Evolutionary conservation across 306 rosid genomes (phyloP).

Genomic region (Prunus kanzakura): DNA sequence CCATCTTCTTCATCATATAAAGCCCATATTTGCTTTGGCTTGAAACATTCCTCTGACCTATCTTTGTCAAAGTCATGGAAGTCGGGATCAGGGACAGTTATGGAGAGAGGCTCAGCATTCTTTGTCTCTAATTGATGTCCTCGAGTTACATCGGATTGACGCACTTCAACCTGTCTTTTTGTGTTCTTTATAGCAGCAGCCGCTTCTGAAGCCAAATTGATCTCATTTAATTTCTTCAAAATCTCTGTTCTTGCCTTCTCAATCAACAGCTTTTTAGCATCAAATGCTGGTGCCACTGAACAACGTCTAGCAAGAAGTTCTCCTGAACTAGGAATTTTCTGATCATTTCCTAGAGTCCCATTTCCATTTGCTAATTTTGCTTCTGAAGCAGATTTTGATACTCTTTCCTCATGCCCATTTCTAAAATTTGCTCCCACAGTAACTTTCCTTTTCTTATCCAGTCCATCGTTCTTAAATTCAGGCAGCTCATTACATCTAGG

Average conservation of each 20-base stretch:
- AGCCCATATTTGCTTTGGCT: constrained; percentile 98
- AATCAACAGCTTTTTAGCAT: constrained; percentile 73
- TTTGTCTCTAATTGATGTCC: constrained; percentile 44
- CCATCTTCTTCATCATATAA: constrained; percentile 97
- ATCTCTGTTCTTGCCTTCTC: constrained; percentile 85
- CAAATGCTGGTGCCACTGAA: constrained; percentile 69
- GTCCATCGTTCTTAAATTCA: constrained; percentile 41
- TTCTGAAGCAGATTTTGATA: constrained; percentile 45
- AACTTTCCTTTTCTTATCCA: constrained; percentile 72
- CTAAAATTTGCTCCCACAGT: constrained; percentile 46
- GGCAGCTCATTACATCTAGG: constrained; percentile 39
- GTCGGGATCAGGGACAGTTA: constrained; percentile 90
- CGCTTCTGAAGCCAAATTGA: constrained; percentile 52
- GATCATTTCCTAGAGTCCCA: constrained; percentile 47
- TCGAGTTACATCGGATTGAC: constrained; percentile 31
- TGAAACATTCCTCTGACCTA: constrained; percentile 91
- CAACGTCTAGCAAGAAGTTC: constrained; percentile 60
- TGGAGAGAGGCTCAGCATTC: constrained; percentile 51
- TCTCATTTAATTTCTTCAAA: constrained; percentile 71
- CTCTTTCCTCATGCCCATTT: constrained; percentile 55
- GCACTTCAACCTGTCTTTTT: constrained; percentile 39
- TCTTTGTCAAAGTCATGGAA: constrained; percentile 95
- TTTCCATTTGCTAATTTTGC: constrained; percentile 54
- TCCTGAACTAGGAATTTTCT: constrained; percentile 31
- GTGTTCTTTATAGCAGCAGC: constrained; percentile 35